These are phyloP conservation scores for Salix brachista DNA, from an alignment of 345 rosid species.

Conservation along the genomic window DNA sequence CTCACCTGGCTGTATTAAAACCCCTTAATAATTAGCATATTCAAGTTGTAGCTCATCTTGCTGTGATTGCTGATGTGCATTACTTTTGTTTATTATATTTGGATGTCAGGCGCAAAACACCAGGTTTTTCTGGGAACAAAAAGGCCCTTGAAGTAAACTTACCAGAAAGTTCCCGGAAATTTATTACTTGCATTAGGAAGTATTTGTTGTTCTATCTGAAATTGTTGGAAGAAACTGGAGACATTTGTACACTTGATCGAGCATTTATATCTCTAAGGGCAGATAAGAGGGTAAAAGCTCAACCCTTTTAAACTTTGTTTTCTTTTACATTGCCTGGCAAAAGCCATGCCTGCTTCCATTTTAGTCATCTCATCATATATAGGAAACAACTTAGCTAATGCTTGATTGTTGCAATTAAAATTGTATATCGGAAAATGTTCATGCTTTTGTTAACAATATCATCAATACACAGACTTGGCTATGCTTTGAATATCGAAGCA, in stretches of 20 bases:
- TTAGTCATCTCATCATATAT: background rate
- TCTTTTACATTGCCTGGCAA: background rate
- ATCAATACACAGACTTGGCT: background rate
- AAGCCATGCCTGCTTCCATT: slow-evolving; percentile 2
- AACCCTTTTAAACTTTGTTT: slow-evolving; percentile 2
- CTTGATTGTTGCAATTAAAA: background rate
- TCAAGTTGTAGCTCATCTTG: background rate
- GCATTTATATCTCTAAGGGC: slow-evolving; percentile 76
- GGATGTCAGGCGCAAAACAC: slow-evolving; percentile 69
- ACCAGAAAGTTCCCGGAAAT: slow-evolving; percentile 94
- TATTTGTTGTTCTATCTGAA: slow-evolving; percentile 83
- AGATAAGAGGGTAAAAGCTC: slow-evolving; percentile 79
- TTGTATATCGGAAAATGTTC: background rate
- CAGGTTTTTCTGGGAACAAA: slow-evolving; percentile 72
- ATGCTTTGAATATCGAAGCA: background rate
- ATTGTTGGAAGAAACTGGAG: slow-evolving; percentile 86
- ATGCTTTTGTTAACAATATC: background rate
- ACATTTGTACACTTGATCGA: slow-evolving; percentile 72
- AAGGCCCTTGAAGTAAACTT: slow-evolving; percentile 85
- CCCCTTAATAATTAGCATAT: background rate
- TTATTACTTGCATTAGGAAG: slow-evolving; percentile 91
- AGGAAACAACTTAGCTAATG: background rate
- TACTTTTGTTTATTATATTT: slow-evolving; percentile 8
- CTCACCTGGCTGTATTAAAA: background rate
- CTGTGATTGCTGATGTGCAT: background rate